A percentile compares a stretch with the other conserved stretches of the same genome.
Evolutionary conservation across 2,329 filamentous ascomycete species (phyloP).

Genomic region (Bretziella fagacearum): DNA sequence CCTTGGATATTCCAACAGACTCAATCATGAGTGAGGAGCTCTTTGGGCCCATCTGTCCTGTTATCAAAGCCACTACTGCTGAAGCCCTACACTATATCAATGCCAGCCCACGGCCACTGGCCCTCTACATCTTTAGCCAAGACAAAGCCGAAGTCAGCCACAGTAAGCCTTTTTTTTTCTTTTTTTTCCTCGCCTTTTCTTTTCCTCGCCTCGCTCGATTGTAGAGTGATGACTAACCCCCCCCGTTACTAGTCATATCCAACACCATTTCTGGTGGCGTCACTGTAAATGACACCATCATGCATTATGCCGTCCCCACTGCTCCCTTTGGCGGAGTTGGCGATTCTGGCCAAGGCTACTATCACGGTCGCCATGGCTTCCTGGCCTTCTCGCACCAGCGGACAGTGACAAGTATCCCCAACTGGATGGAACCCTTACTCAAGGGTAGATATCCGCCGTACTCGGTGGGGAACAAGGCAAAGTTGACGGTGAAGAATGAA

Average conservation of each 20-base stretch:
- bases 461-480: conserved; percentile 6
- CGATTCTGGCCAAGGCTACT: conserved; percentile 29
- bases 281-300: conserved; percentile 31
- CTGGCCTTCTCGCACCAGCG: conserved; percentile 27
- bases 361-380: conserved; percentile 33
- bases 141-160: conserved; percentile 22
- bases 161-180: conserved; percentile 15
- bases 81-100: conserved; percentile 20
- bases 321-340: conserved; percentile 35
- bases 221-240: no score
- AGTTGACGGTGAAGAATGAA: conserved; percentile 1
- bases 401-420: conserved; percentile 23
- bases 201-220: no score
- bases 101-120: conserved; percentile 22
- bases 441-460: conserved; percentile 17
- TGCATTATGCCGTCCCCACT: conserved; percentile 27
- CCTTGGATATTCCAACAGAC: conserved; percentile 22
- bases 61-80: conserved; percentile 22
- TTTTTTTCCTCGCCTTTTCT: not conserved
- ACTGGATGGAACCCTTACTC: conserved; percentile 20
- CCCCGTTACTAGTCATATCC: conserved; percentile 18
- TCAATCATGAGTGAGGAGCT: conserved; percentile 28
- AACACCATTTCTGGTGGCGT: conserved; percentile 32
- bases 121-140: conserved; percentile 26
- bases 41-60: conserved; percentile 28